Percentiles rank a stretch among this genome's conserved stretches.
Evolutionary conservation across 345 rosid species (phyloP).

Genomic region (Gossypium thurberi): DNA sequence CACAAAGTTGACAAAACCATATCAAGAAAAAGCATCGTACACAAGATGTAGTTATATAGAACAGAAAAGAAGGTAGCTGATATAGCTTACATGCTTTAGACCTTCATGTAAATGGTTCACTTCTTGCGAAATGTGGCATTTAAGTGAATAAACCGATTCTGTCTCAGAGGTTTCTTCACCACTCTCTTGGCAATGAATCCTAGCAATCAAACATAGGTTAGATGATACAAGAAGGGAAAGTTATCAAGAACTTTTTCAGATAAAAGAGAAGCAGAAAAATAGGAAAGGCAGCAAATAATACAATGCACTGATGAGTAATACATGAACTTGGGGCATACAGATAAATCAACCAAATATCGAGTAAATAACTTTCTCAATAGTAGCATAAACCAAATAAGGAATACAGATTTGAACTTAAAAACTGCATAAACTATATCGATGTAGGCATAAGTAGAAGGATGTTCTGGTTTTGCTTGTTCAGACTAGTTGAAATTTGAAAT

Average conservation of each 20-base stretch:
- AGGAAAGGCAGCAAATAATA: background rate
- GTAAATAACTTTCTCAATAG: background rate
- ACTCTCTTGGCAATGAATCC: conserved; percentile 91
- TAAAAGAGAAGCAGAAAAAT: background rate
- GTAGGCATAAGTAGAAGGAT: background rate
- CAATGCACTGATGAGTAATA: background rate
- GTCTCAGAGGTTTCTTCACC: conserved; percentile 81
- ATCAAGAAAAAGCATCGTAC: no score
- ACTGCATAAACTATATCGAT: background rate
- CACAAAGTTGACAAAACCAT: background rate
- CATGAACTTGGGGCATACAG: background rate
- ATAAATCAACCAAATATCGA: background rate
- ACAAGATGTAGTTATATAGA: background rate
- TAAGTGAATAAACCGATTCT: conserved; percentile 86
- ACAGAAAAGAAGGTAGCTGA: background rate
- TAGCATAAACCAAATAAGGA: background rate
- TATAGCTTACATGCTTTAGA: conserved; percentile 72
- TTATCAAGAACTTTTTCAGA: background rate
- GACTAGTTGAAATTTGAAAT: background rate
- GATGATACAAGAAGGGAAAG: background rate
- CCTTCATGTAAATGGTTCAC: conserved; percentile 99
- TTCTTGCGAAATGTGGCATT: conserved; percentile 97
- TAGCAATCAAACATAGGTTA: conserved; percentile 21
- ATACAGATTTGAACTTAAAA: background rate
- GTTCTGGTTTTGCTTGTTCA: background rate